A percentile compares a stretch with the other conserved stretches of the same genome.
phyloP scores from a whole-genome alignment of 2,329 filamentous ascomycete genomes.

The Curvularia spicifera region DNA sequence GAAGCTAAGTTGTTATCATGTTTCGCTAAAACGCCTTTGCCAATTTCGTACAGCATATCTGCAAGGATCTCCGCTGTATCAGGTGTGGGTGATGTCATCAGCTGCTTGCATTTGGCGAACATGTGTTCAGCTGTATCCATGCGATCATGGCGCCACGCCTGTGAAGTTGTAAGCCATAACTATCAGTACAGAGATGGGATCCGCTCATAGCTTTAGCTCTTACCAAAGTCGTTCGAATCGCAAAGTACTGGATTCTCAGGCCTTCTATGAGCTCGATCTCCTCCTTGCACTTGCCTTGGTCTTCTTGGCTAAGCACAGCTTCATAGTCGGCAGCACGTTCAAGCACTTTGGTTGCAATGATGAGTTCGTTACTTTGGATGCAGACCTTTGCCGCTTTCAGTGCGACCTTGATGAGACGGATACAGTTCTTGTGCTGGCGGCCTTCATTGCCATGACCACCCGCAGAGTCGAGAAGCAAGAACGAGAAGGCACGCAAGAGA shows the following conservation, averaged over 20 bases:
- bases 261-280: conserved; percentile 42
- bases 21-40: conserved; percentile 63
- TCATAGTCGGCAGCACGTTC: conserved; percentile 66
- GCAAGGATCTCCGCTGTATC: conserved; percentile 66
- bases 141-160: conserved; percentile 78
- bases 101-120: conserved; percentile 64
- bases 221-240: conserved; percentile 71
- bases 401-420: conserved; percentile 70
- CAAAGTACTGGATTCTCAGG: conserved; percentile 67
- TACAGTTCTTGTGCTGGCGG: conserved; percentile 36
- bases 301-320: conserved; percentile 31
- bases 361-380: conserved; percentile 64
- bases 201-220: conserved; percentile 24
- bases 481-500: conserved; percentile 64
- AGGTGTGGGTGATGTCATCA: conserved; percentile 54
- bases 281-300: conserved; percentile 30
- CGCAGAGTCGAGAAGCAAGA: conserved; percentile 66
- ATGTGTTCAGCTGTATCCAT: conserved; percentile 80
- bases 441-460: conserved; percentile 28
- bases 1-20: conserved; percentile 63
- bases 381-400: conserved; percentile 70
- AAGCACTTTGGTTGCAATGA: conserved; percentile 66
- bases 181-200: too few relatives aligned
- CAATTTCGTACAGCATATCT: conserved; percentile 75
- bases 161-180: background rate